phyloP scores from a whole-genome alignment of 192 early-diverging fungal species.

The Rhizoclosmatium sp. region DNA sequence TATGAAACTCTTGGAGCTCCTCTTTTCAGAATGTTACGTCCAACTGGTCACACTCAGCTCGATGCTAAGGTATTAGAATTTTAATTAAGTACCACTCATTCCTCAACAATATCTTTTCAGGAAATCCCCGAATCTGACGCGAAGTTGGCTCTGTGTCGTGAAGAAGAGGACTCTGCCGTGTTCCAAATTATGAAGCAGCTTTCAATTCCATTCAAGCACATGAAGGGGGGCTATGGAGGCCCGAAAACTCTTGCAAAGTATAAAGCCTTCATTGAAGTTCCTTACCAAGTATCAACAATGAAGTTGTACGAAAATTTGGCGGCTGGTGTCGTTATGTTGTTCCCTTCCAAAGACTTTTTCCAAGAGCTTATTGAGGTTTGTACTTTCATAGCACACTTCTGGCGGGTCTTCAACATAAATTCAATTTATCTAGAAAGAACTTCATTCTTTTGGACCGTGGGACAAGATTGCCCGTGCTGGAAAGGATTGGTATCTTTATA shows the following conservation, averaged over 20 bases:
- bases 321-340: slow-evolving; percentile 33
- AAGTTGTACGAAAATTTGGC: slow-evolving; percentile 39
- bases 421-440: neutral
- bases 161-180: neutral
- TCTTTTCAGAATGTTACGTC: slow-evolving; percentile 8
- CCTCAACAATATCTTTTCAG: neutral
- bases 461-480: slow-evolving; percentile 27
- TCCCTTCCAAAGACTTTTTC: slow-evolving; percentile 35
- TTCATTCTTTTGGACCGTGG: slow-evolving; percentile 18
- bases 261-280: slow-evolving; percentile 31
- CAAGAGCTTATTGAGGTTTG: slow-evolving; percentile 19
- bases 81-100: neutral
- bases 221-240: slow-evolving; percentile 24
- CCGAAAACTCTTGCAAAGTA: slow-evolving; percentile 33
- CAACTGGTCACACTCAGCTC: slow-evolving; percentile 13
- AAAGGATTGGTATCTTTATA: slow-evolving; percentile 19
- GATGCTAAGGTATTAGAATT: neutral
- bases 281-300: slow-evolving; percentile 36
- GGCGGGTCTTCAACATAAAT: neutral
- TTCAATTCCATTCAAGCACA: slow-evolving; percentile 14
- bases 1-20: slow-evolving; percentile 14
- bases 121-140: neutral
- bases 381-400: neutral
- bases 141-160: slow-evolving; percentile 1
- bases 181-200: neutral